A percentile compares a stretch with the other conserved stretches of the same genome.
Evolutionary conservation across 2,329 filamentous ascomycete genomes (phyloP).

Genomic region (Arthrobotrys sphaeroides): DNA sequence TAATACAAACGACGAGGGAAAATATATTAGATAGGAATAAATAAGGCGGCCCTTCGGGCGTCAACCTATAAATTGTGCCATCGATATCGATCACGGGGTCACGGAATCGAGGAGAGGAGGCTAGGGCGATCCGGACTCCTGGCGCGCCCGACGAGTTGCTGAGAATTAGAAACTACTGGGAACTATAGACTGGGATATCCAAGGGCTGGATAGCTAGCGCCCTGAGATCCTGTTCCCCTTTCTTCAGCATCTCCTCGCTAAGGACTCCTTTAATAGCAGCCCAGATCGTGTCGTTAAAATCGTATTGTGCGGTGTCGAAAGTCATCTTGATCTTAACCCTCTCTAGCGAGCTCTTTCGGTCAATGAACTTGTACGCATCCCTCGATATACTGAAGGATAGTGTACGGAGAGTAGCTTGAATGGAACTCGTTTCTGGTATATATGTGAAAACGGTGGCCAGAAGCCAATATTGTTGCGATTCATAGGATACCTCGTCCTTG

Average conservation of each 20-base stretch:
- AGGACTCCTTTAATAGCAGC: neutral
- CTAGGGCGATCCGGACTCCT: no score
- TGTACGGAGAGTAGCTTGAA: neutral
- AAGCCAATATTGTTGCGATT: neutral
- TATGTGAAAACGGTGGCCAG: neutral
- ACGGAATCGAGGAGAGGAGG: no score
- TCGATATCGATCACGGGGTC: no score
- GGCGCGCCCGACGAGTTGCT: no score
- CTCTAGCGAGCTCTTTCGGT: neutral
- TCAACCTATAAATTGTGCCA: no score
- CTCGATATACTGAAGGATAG: neutral
- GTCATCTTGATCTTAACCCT: slow-evolving; percentile 7
- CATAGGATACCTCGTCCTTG: neutral
- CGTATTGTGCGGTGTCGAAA: neutral
- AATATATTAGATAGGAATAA: no score
- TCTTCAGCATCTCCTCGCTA: slow-evolving; percentile 2
- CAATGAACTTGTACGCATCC: neutral
- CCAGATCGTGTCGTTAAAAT: neutral
- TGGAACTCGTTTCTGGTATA: neutral
- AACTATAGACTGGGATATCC: neutral
- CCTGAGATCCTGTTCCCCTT: neutral
- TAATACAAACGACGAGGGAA: no score
- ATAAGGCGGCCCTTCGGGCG: no score
- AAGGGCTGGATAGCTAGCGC: neutral
- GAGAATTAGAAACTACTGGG: no score